Evolutionary conservation across 768 basidiomycete species (phyloP), one percentile per base, ranked within the genome.

Genomic region (Termitomyces sp.): DNA sequence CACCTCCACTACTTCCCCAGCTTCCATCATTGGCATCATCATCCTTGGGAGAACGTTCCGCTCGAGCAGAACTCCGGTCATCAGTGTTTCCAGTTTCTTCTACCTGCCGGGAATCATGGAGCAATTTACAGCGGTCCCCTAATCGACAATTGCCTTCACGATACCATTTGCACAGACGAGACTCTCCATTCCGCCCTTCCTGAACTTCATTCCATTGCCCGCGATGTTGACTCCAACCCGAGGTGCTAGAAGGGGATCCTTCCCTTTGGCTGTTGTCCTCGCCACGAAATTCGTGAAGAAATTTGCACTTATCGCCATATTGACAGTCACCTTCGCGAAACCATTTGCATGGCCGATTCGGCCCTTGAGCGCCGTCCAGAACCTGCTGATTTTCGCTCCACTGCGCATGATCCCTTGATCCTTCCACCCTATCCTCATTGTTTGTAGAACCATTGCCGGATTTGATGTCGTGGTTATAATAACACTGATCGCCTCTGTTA

Each of bases 1-100:
- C 67, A 22, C 61, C 66, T 44, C 57, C 57, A 20, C 28, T 28
- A 35, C 36, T 16, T 24, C 50, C 62, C 67, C 60, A 66, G 22
- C 60, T 66, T 40, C 56, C 53, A n/a, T 63, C 68, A 38, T 62
- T 38, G 12, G 50, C 42, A 33, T 8, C 24, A 13, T 32, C 40
- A 33, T 40, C 16, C 35, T 42, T 4, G 7, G 1, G 39, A 51
- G 50, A 6, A 35, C 9, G 9, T 36, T 36, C 35, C 9, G 35
- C 35, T 52, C 36, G 51, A 12, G 7, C 49, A 33, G 16, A 18
- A 12, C 3, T n/a, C 18, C 3, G 32, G 18, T 6, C 18, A 33
- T 50, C 32, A 50, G 16, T 9, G 3, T 33, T n/a, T 2, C 32
- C 9, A 8, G 50, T 9, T n/a, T 13, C 16, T 49, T 49, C 28